Evolutionary conservation across 176 grass and related monocot genomes (phyloP).

Genomic region (Musa schizocarpa): DNA sequence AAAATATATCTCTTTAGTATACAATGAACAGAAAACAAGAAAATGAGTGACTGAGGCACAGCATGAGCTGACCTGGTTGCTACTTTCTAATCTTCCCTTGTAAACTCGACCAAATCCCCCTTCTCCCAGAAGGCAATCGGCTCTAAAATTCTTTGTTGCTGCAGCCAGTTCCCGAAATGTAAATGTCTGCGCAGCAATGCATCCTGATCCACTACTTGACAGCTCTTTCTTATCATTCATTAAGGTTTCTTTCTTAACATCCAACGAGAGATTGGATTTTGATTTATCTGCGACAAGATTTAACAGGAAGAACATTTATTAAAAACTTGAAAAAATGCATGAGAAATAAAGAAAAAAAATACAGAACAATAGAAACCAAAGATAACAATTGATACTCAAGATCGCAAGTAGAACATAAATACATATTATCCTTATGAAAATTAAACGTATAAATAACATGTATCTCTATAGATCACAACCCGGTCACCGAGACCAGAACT

Average conservation of each 20-base stretch:
- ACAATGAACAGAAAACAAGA: neutral
- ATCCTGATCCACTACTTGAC: constrained; percentile 22
- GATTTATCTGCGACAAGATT: neutral
- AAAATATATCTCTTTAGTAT: neutral
- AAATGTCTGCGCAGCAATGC: constrained; percentile 58
- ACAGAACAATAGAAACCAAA: neutral
- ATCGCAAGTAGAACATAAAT: neutral
- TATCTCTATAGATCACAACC: no score
- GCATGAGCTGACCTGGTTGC: constrained; percentile 38
- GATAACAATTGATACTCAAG: neutral
- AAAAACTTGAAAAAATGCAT: neutral
- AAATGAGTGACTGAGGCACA: neutral
- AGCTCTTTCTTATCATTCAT: constrained; percentile 14
- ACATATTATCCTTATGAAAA: no score
- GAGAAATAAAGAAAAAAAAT: neutral
- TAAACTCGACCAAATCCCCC: constrained; percentile 75
- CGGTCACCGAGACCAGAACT: no score
- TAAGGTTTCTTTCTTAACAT: neutral
- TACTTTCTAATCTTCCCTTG: constrained; percentile 51
- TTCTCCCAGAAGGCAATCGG: constrained; percentile 65
- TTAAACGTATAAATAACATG: no score
- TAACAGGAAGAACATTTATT: neutral
- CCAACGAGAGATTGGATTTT: neutral
- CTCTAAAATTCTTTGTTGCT: constrained; percentile 54
- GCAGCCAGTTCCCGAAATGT: constrained; percentile 49